Base-by-base conservation (phyloP, 2,329 filamentous ascomycete species). In the Metarhizium anisopliae region DNA sequence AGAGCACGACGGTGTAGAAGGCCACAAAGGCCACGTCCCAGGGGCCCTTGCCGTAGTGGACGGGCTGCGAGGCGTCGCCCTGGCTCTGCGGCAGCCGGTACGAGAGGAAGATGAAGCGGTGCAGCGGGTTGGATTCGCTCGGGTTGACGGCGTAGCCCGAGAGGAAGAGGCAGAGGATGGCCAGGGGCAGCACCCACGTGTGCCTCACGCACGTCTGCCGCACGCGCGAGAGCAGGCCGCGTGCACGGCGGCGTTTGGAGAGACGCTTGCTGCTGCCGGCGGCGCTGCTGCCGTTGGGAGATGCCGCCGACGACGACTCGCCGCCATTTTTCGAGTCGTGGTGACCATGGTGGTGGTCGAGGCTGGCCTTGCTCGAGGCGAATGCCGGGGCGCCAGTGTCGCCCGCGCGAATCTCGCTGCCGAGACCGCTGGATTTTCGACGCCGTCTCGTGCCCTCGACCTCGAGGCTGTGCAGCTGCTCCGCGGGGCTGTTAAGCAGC, bases 1-100 rank as follows among this genome's bases (percentile, higher is more conserved):
- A 91, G 58, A 97, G 80, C 25, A 96, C 86, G 56, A 96, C 76
- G 45, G 83, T 93, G 74, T 96, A 96, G 75, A 96, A 96, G 57
- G 77, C 75, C 55, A 96, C 89, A 65, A 97, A 93, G 47, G 88
- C 87, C 54, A 96, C 77, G 69, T 97, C 92, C 76, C 86, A 87
- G 45, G 72, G 78, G n/a, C 92, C 92, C 71, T 96, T 96, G 70
- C 87, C 91, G 74, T 96, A 97, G 66, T 92, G 88, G 18, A 76
- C 58, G 64, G 79, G 71, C 64, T 75, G 73, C 55, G 69, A 68
- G 45, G 71, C 67, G 43, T 74, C 70, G 35, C 62, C 59, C 47
- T 65, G 63, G 35, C 62, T 58, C 47, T 65, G 63, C 16, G 87
- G 82, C 57, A 92, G 78, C 56, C 83, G 82, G 75, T 97, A 97